A percentile compares a stretch with the other conserved stretches of the same genome.
Conservation (phyloP, 805 yeast species). For the Candida endomychidarum region DNA sequence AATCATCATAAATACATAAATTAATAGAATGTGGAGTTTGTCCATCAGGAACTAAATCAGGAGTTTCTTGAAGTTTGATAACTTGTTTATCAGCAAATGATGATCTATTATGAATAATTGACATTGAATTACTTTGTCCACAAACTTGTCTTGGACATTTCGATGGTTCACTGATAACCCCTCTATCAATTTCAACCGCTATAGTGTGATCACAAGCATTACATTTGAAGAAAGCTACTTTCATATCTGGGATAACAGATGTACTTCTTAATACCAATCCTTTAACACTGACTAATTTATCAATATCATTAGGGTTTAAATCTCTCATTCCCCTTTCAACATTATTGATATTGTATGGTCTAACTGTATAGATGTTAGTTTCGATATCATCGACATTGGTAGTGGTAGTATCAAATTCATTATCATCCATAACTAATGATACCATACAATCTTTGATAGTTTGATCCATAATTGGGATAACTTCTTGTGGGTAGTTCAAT, state of each 20-base stretch:
- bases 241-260: slow-evolving; percentile 96
- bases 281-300: slow-evolving; percentile 85
- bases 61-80: slow-evolving; percentile 90
- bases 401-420: slow-evolving; percentile 22
- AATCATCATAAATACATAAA: slow-evolving; percentile 90
- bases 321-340: slow-evolving; percentile 81
- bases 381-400: slow-evolving; percentile 67
- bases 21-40: slow-evolving; percentile 98
- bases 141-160: slow-evolving; percentile 90
- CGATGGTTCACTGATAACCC: slow-evolving; percentile 89
- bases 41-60: slow-evolving; percentile 95
- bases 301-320: slow-evolving; percentile 90
- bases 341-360: slow-evolving; percentile 82
- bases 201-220: slow-evolving; percentile 91
- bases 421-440: slow-evolving; percentile 57
- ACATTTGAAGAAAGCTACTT: slow-evolving; percentile 93
- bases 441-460: slow-evolving; percentile 88
- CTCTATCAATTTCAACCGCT: slow-evolving; percentile 91
- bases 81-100: slow-evolving; percentile 95
- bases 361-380: slow-evolving; percentile 76
- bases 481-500: slow-evolving; percentile 93
- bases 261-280: slow-evolving; percentile 89
- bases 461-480: slow-evolving; percentile 97
- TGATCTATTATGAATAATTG: slow-evolving; percentile 86
- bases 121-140: slow-evolving; percentile 82